These are phyloP conservation scores for Aspergillus nidulans DNA, from an alignment of 495 filamentous ascomycete genomes.

Conservation along the genomic window DNA sequence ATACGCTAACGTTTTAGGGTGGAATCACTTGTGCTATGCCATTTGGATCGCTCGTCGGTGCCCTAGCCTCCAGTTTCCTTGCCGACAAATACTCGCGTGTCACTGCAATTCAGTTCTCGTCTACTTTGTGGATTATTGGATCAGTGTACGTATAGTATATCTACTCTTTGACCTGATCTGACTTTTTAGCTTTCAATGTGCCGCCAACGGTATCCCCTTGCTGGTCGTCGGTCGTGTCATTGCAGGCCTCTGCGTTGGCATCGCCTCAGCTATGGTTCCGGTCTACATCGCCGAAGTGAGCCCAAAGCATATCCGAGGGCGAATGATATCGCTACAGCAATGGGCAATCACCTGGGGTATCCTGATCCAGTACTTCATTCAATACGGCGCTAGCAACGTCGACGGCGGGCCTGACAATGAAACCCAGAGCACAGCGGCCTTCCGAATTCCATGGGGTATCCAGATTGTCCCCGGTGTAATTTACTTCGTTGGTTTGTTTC, in stretches of 20 bases:
- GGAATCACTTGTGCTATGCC: conserved; percentile 28
- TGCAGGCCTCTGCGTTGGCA: conserved; percentile 67
- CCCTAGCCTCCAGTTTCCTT: conserved; percentile 59
- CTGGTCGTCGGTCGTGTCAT: conserved; percentile 65
- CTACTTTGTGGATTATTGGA: conserved; percentile 54
- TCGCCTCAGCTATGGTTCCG: conserved; percentile 65
- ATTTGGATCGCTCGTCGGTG: conserved; percentile 61
- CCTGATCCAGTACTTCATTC: conserved; percentile 63
- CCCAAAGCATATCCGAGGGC: conserved; percentile 67
- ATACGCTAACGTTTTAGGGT: conserved; percentile 9
- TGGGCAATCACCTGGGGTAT: conserved; percentile 77
- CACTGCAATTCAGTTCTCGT: conserved; percentile 61
- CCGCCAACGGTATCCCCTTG: conserved; percentile 52
- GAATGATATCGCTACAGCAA: conserved; percentile 69
- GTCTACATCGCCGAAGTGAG: conserved; percentile 74
- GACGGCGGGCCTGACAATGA: conserved; percentile 54
- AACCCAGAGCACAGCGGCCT: conserved; percentile 51
- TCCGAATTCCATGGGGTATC: conserved; percentile 70
- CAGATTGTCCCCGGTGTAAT: conserved; percentile 68
- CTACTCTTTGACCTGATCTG: not conserved
- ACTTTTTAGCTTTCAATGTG: conserved; percentile 19
- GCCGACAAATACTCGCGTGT: conserved; percentile 61
- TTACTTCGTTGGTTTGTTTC: conserved; percentile 62
- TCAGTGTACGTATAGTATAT: conserved; percentile 4
- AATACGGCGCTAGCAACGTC: conserved; percentile 29